Percentiles rank a stretch among this genome's conserved stretches.
Evolutionary conservation across 2,329 filamentous ascomycete species (phyloP).

Genomic region (Talaromyces sp.): DNA sequence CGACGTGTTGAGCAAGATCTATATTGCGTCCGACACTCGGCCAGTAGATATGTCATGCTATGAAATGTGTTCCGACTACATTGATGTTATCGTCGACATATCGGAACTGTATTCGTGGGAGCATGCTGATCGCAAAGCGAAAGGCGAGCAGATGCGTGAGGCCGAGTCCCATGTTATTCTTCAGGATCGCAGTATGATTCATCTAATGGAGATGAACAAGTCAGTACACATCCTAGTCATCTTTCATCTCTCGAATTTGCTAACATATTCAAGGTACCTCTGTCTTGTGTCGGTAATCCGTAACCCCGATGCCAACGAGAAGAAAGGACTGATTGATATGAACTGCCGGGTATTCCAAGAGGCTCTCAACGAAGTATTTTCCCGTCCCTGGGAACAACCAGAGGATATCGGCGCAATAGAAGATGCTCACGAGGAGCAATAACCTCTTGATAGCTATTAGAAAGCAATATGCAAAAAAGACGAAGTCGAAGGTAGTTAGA

Average conservation of each 20-base stretch:
- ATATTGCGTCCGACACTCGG: slow-evolving; percentile 92
- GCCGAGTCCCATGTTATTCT: slow-evolving; percentile 62
- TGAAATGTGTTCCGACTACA: slow-evolving; percentile 97
- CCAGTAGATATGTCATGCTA: slow-evolving; percentile 94
- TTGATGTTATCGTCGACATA: slow-evolving; percentile 96
- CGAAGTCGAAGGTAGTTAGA: not conserved
- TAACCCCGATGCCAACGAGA: slow-evolving; percentile 61
- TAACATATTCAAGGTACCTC: slow-evolving; percentile 51
- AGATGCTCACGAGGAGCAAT: slow-evolving; percentile 8
- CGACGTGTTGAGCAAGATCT: slow-evolving; percentile 96
- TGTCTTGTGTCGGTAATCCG: slow-evolving; percentile 64
- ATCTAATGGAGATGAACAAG: slow-evolving; percentile 65
- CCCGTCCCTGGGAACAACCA: slow-evolving; percentile 45
- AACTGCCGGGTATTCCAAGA: slow-evolving; percentile 64
- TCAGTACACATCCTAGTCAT: slow-evolving; percentile 28
- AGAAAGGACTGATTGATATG: slow-evolving; percentile 64
- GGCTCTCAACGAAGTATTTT: slow-evolving; percentile 60
- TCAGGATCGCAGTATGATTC: slow-evolving; percentile 61
- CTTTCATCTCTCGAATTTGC: slow-evolving; percentile 6
- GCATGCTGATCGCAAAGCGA: slow-evolving; percentile 41
- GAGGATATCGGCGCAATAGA: slow-evolving; percentile 1
- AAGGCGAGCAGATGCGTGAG: slow-evolving; percentile 49
- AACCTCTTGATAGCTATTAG: not conserved
- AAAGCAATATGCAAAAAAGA: not conserved
- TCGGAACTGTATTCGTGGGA: slow-evolving; percentile 90